A percentile compares a stretch with the other conserved stretches of the same genome.
Evolutionary conservation across 805 yeast genomes (phyloP).

Genomic region (Gaillardinia entomophila): DNA sequence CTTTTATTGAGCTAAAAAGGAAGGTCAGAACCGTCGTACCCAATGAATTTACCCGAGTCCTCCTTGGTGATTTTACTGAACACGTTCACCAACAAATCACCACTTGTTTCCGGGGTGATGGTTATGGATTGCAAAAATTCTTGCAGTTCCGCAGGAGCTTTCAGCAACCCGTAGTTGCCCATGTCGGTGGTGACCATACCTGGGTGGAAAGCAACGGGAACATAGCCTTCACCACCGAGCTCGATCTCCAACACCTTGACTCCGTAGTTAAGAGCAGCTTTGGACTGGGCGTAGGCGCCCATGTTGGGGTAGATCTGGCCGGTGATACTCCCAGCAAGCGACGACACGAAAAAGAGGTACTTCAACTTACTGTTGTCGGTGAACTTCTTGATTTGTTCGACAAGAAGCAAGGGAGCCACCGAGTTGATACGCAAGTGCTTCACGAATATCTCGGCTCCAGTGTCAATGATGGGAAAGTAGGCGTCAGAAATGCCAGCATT

Average conservation of each 20-base stretch:
- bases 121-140: too few relatives aligned
- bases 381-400: slow-evolving; percentile 13
- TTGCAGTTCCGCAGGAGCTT: not conserved
- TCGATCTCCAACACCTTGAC: slow-evolving; percentile 20
- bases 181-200: slow-evolving; percentile 34
- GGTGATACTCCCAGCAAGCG: slow-evolving; percentile 16
- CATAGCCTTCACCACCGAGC: slow-evolving; percentile 15
- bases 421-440: slow-evolving; percentile 12
- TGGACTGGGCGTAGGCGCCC: slow-evolving; percentile 30
- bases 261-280: slow-evolving; percentile 32
- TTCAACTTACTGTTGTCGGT: slow-evolving; percentile 10
- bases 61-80: too few relatives aligned
- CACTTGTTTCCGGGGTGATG: too few relatives aligned
- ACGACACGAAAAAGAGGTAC: slow-evolving; percentile 20
- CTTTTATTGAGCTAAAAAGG: not conserved
- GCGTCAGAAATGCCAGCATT: slow-evolving; percentile 16
- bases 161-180: slow-evolving; percentile 8
- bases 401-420: slow-evolving; percentile 14
- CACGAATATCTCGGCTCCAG: slow-evolving; percentile 1
- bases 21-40: slow-evolving; percentile 16
- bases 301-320: slow-evolving; percentile 7
- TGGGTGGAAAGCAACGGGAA: slow-evolving; percentile 29
- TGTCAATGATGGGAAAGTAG: slow-evolving; percentile 7
- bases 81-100: too few relatives aligned
- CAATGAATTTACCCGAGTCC: slow-evolving; percentile 18